phyloP scores from a whole-genome alignment of 1,284 basidiomycete genomes.

The Ustilago crameri region DNA sequence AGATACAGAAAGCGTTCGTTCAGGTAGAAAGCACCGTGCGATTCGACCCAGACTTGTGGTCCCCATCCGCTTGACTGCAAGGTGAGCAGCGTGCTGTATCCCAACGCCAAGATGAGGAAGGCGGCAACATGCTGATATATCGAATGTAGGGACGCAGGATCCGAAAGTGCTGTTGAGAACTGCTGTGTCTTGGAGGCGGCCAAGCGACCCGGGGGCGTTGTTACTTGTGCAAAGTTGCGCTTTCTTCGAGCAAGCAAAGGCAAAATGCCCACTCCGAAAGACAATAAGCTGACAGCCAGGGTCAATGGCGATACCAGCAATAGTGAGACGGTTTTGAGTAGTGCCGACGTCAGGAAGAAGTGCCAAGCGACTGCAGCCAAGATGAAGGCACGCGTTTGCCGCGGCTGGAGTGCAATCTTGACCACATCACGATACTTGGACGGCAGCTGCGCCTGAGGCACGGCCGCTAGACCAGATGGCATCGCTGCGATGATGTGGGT shows the following conservation, averaged over 20 bases:
- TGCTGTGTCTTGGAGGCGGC: slow-evolving; percentile 19
- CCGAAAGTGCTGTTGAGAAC: slow-evolving; percentile 15
- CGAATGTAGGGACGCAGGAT: neutral
- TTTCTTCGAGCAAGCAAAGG: slow-evolving; percentile 43
- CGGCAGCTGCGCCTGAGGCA: slow-evolving; percentile 48
- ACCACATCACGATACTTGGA: slow-evolving; percentile 42
- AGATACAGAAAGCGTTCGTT: slow-evolving; percentile 55
- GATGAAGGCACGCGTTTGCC: slow-evolving; percentile 56
- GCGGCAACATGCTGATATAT: slow-evolving; percentile 21
- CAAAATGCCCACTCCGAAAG: slow-evolving; percentile 31
- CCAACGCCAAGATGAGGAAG: slow-evolving; percentile 25
- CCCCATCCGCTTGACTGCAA: slow-evolving; percentile 30
- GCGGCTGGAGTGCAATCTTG: slow-evolving; percentile 48
- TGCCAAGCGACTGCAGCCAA: slow-evolving; percentile 40
- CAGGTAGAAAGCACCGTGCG: slow-evolving; percentile 52
- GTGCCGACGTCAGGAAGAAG: slow-evolving; percentile 25
- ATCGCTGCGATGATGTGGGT: slow-evolving; percentile 5
- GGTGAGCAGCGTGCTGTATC: slow-evolving; percentile 17
- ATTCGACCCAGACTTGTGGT: slow-evolving; percentile 45
- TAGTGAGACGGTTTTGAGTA: slow-evolving; percentile 16
- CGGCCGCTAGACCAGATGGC: slow-evolving; percentile 30
- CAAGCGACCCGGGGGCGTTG: slow-evolving; percentile 6
- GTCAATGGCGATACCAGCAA: slow-evolving; percentile 16
- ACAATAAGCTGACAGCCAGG: slow-evolving; percentile 14
- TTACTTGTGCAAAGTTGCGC: slow-evolving; percentile 19